Evolutionary conservation across 2,329 filamentous ascomycete species (phyloP).

Genomic region (Fusarium sp.): DNA sequence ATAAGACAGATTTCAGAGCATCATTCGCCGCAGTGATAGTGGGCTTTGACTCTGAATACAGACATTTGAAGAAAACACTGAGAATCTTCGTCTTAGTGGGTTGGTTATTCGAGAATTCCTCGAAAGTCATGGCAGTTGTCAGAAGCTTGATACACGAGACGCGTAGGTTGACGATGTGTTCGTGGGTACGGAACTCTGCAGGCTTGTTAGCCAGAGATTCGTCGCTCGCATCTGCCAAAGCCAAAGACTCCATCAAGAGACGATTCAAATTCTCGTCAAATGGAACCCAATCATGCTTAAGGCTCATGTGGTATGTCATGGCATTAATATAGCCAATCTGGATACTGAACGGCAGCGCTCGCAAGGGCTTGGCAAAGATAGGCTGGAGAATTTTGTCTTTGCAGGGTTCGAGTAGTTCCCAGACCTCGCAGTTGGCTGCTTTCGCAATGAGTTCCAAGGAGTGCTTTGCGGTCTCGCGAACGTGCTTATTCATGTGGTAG

Average conservation of each 20-base stretch:
- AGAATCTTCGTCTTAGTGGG: conserved; percentile 81
- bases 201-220: conserved; percentile 94
- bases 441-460: conserved; percentile 87
- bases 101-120: conserved; percentile 84
- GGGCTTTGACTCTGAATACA: conserved; percentile 92
- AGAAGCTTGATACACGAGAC: conserved; percentile 95
- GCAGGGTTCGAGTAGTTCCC: conserved; percentile 90
- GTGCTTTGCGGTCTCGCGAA: conserved; percentile 87
- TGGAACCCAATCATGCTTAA: conserved; percentile 89
- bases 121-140: conserved; percentile 92
- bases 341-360: conserved; percentile 91
- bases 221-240: conserved; percentile 93
- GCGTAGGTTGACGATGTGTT: conserved; percentile 90
- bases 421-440: conserved; percentile 82
- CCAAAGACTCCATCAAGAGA: conserved; percentile 92
- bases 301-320: conserved; percentile 92
- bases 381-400: conserved; percentile 91
- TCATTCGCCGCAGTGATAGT: conserved; percentile 96
- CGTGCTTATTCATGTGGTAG: conserved; percentile 95
- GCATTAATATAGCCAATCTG: conserved; percentile 99
- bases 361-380: conserved; percentile 94
- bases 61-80: conserved; percentile 95
- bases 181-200: conserved; percentile 93
- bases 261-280: conserved; percentile 95
- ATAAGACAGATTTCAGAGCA: conserved; percentile 88